phyloP scores from a whole-genome alignment of 2,329 filamentous ascomycete genomes.

The Truncatella angustata region DNA sequence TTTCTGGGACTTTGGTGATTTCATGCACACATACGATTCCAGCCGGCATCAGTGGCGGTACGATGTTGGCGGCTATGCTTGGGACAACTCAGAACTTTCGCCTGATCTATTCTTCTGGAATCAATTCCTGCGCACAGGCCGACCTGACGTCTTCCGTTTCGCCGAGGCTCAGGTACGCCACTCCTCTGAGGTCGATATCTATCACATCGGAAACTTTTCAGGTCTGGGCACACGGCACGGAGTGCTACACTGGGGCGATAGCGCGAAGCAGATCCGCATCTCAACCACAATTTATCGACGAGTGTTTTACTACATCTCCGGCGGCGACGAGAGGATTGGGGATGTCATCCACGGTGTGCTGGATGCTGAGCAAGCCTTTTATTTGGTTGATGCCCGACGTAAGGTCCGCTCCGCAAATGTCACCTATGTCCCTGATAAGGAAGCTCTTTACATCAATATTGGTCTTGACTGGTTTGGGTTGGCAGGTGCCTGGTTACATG shows the following conservation, averaged over 20 bases:
- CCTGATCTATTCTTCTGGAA: conserved; percentile 63
- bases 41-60: conserved; percentile 62
- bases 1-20: conserved; percentile 61
- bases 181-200: conserved; percentile 60
- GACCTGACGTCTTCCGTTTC: conserved; percentile 55
- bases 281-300: conserved; percentile 57
- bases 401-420: conserved; percentile 52
- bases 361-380: conserved; percentile 51
- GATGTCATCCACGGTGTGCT: conserved; percentile 52
- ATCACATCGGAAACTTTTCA: conserved; percentile 56
- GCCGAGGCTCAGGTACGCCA: conserved; percentile 59
- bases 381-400: conserved; percentile 52
- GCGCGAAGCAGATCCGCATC: conserved; percentile 60
- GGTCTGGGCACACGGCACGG: conserved; percentile 62
- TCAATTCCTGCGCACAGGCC: conserved; percentile 59
- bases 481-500: conserved; percentile 56
- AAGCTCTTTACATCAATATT: conserved; percentile 23
- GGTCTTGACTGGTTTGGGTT: conserved; percentile 60
- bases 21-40: conserved; percentile 61
- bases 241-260: conserved; percentile 61
- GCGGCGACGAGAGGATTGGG: conserved; percentile 56
- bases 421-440: conserved; percentile 25
- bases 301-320: conserved; percentile 55
- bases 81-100: conserved; percentile 64
- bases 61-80: conserved; percentile 62